Percentiles rank a stretch among this genome's conserved stretches.
Conservation (phyloP, 2,329 filamentous ascomycete species). For the Aspergillus brasiliensis region DNA sequence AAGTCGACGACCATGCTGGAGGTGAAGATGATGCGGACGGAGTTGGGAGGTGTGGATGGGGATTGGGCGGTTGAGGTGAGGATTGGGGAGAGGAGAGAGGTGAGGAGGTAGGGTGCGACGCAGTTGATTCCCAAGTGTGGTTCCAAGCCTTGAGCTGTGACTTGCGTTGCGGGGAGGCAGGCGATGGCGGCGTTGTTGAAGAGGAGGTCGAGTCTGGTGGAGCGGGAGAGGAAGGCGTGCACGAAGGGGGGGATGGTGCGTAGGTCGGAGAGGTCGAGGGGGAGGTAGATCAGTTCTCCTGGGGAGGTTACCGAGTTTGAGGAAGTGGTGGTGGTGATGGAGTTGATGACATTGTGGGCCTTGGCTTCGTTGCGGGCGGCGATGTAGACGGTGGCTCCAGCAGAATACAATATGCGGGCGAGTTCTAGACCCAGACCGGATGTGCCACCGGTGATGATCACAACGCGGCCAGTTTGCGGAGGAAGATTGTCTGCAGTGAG, state of each 20-base stretch:
- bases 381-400: conserved; percentile 8
- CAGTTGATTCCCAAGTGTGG: background rate
- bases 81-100: background rate
- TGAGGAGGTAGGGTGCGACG: background rate
- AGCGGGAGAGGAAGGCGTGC: background rate
- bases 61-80: background rate
- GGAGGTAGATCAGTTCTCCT: background rate
- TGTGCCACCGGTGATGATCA: conserved; percentile 1
- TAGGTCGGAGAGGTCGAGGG: background rate
- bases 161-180: background rate
- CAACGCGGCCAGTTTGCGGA: background rate
- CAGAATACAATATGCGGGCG: background rate
- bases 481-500: background rate
- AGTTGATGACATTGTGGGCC: background rate
- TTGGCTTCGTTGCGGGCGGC: conserved; percentile 2
- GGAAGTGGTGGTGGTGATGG: background rate
- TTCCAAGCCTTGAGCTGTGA: background rate
- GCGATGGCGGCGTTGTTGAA: background rate
- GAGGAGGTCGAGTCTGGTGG: background rate
- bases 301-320: background rate
- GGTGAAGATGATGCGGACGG: background rate
- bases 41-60: background rate
- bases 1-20: background rate
- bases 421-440: background rate
- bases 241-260: background rate